Conservation (phyloP, 2,329 filamentous ascomycete species). For the Ascomycota sp. region DNA sequence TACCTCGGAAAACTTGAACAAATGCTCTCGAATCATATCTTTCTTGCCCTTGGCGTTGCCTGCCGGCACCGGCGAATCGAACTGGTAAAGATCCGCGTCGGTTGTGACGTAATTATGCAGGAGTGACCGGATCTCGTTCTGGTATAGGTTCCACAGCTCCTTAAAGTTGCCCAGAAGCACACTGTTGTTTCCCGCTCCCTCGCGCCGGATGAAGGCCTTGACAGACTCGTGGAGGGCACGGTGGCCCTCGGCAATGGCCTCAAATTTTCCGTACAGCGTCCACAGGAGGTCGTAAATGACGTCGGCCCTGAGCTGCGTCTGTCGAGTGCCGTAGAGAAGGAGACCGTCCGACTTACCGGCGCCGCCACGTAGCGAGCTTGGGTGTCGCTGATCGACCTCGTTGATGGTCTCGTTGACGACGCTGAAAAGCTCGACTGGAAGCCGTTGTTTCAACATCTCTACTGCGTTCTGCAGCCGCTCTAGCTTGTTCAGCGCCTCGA, state of each 20-base stretch:
- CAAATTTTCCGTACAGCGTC: slow-evolving; percentile 88
- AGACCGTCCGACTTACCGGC: slow-evolving; percentile 30
- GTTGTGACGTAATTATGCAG: slow-evolving; percentile 92
- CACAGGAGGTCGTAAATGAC: slow-evolving; percentile 81
- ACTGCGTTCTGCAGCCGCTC: slow-evolving; percentile 68
- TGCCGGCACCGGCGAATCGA: slow-evolving; percentile 30
- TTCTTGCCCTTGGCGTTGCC: slow-evolving; percentile 22
- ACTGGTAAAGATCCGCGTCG: slow-evolving; percentile 53
- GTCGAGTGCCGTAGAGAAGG: slow-evolving; percentile 41
- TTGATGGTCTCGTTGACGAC: slow-evolving; percentile 89
- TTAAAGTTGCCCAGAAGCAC: slow-evolving; percentile 72
- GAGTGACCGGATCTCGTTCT: slow-evolving; percentile 87
- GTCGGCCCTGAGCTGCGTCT: slow-evolving; percentile 56
- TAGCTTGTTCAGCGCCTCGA: slow-evolving; percentile 78
- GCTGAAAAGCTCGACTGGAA: slow-evolving; percentile 81
- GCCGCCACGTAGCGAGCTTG: slow-evolving; percentile 47
- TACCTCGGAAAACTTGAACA: slow-evolving; percentile 73
- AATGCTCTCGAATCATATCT: slow-evolving; percentile 31
- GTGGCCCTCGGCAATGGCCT: slow-evolving; percentile 88
- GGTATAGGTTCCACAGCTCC: slow-evolving; percentile 91
- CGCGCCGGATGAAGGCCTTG: slow-evolving; percentile 61
- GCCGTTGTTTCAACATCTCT: slow-evolving; percentile 72
- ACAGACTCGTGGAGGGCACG: slow-evolving; percentile 84
- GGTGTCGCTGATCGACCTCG: slow-evolving; percentile 80
- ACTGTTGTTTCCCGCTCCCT: slow-evolving; percentile 41